Percentiles rank a stretch among this genome's conserved stretches.
Evolutionary conservation across 2,329 filamentous ascomycete genomes (phyloP).

Genomic region (Thielaviopsis punctulata): DNA sequence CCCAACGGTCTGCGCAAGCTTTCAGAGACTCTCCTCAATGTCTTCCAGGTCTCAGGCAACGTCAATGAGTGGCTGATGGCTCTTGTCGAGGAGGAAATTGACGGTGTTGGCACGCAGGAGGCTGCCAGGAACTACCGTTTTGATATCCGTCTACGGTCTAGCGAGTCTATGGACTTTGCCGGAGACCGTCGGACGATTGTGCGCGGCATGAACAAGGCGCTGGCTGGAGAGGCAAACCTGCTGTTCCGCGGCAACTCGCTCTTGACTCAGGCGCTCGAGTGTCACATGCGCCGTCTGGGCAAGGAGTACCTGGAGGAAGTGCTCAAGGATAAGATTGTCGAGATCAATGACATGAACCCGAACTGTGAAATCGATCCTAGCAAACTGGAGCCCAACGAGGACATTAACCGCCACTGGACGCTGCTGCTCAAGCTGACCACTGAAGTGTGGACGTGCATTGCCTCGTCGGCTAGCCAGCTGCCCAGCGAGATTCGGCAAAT

Average conservation of each 20-base stretch:
- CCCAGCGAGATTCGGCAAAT: conserved; percentile 70
- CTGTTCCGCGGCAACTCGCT: conserved; percentile 91
- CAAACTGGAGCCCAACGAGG: conserved; percentile 46
- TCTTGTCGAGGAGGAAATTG: conserved; percentile 91
- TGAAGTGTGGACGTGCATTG: conserved; percentile 72
- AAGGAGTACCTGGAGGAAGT: conserved; percentile 85
- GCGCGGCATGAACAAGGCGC: conserved; percentile 60
- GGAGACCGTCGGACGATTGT: conserved; percentile 56
- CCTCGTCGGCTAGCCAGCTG: conserved; percentile 53
- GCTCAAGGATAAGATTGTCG: conserved; percentile 65
- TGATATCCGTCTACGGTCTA: conserved; percentile 51
- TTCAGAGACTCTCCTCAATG: conserved; percentile 76
- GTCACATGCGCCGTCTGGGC: conserved; percentile 86
- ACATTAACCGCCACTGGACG: conserved; percentile 70
- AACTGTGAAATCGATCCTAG: conserved; percentile 94
- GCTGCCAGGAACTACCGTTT: conserved; percentile 58
- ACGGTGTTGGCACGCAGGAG: conserved; percentile 71
- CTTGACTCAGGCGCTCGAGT: conserved; percentile 81
- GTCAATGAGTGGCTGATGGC: conserved; percentile 83
- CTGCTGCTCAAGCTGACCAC: conserved; percentile 60
- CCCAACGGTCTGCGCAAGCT: conserved; percentile 63
- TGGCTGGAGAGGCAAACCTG: conserved; percentile 78
- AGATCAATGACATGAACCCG: conserved; percentile 79
- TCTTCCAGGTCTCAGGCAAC: conserved; percentile 80
- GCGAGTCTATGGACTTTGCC: conserved; percentile 44